A percentile compares a stretch with the other conserved stretches of the same genome.
These are phyloP conservation scores for Phytophthora citrophthora DNA, from an alignment of 352 stramenopile species.

Conservation along the genomic window DNA sequence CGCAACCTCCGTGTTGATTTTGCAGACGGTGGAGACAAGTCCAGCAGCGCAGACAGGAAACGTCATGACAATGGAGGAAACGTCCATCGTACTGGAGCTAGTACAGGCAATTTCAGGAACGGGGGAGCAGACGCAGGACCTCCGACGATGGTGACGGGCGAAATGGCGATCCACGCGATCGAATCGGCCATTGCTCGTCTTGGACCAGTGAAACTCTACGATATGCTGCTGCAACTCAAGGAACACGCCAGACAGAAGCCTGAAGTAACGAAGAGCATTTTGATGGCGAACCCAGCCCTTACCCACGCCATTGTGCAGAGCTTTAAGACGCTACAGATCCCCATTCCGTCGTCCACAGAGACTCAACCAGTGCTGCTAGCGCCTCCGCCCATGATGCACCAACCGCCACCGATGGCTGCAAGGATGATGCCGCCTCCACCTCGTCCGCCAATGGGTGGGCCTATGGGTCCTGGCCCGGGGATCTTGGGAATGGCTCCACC, in stretches of 20 bases:
- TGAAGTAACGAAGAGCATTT: constrained; percentile 78
- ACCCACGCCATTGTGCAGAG: constrained; percentile 87
- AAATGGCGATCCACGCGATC: constrained; percentile 83
- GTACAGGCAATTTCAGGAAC: constrained; percentile 34
- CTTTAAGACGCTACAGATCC: constrained; percentile 86
- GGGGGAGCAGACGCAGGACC: constrained; percentile 26
- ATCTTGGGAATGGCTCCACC: constrained; percentile 60
- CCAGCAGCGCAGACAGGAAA: constrained; percentile 37
- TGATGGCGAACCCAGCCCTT: constrained; percentile 79
- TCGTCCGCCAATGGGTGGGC: constrained; percentile 36
- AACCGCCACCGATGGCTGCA: constrained; percentile 32
- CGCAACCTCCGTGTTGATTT: constrained; percentile 88
- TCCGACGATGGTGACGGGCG: constrained; percentile 59
- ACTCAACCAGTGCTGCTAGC: constrained; percentile 61
- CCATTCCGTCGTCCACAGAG: constrained; percentile 67
- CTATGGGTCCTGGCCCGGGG: constrained; percentile 39
- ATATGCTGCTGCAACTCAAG: constrained; percentile 84
- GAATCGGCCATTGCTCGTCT: constrained; percentile 72
- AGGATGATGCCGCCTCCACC: constrained; percentile 48
- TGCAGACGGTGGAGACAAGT: constrained; percentile 75
- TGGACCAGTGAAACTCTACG: constrained; percentile 81
- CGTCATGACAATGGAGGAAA: constrained; percentile 34
- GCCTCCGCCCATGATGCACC: constrained; percentile 40
- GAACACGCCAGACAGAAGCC: constrained; percentile 79
- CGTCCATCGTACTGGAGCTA: constrained; percentile 26